Conservation (phyloP, 2,329 filamentous ascomycete species). For the Pseudocercospora crystallina region DNA sequence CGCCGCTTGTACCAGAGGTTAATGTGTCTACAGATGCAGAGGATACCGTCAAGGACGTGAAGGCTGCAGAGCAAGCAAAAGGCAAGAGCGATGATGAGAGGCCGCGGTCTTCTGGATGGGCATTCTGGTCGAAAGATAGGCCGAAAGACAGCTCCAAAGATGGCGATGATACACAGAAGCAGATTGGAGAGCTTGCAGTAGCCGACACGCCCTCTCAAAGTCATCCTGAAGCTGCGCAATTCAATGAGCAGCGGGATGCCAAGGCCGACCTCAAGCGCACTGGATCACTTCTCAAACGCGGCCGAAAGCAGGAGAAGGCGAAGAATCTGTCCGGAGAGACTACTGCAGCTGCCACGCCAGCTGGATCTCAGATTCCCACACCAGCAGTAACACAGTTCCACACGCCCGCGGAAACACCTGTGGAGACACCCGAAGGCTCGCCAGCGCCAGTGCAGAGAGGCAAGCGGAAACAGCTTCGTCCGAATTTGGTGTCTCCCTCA, state of each 20-base stretch:
- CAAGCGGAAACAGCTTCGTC: constrained; percentile 35
- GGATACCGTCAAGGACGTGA: constrained; percentile 8
- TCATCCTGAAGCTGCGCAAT: constrained; percentile 52
- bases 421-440: constrained; percentile 31
- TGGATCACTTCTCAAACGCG: constrained; percentile 27
- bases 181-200: constrained; percentile 52
- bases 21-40: constrained; percentile 11
- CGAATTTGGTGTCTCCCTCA: constrained; percentile 68
- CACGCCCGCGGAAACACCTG: constrained; percentile 17
- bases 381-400: constrained; percentile 22
- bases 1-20: constrained; percentile 15
- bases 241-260: constrained; percentile 38
- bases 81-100: constrained; percentile 17
- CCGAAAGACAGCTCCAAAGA: constrained; percentile 44
- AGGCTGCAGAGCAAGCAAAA: constrained; percentile 2
- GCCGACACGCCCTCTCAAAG: constrained; percentile 52
- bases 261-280: constrained; percentile 21
- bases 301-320: constrained; percentile 21
- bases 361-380: constrained; percentile 22
- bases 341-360: constrained; percentile 24
- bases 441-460: constrained; percentile 28
- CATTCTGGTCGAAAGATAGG: constrained; percentile 71
- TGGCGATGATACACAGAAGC: constrained; percentile 57
- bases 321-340: constrained; percentile 25
- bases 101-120: constrained; percentile 66